Evolutionary conservation across 129 eudicot species (phyloP).

Genomic region (Rutidosis leptorrhynchoides): DNA sequence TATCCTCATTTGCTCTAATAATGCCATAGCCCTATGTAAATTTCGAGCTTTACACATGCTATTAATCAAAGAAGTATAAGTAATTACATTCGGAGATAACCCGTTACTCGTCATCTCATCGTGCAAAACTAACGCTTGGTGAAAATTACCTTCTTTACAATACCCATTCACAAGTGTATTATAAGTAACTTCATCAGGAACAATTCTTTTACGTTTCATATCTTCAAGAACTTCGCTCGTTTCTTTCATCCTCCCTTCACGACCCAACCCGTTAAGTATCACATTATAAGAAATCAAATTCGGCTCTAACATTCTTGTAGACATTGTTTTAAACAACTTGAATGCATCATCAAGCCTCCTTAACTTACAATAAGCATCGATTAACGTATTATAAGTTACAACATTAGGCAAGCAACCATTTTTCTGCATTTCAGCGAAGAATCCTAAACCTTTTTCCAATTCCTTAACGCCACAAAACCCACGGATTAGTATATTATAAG

Average conservation of each 20-base stretch:
- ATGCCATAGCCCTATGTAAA: constrained; percentile 71
- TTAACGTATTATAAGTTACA: constrained; percentile 81
- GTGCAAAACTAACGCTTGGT: constrained; percentile 80
- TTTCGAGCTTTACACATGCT: constrained; percentile 80
- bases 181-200: constrained; percentile 84
- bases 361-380: constrained; percentile 62
- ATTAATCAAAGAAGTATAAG: constrained; percentile 82
- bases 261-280: constrained; percentile 75
- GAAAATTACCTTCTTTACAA: constrained; percentile 82
- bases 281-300: constrained; percentile 78
- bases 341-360: constrained; percentile 59
- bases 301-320: constrained; percentile 49
- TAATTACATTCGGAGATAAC: constrained; percentile 79
- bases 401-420: constrained; percentile 78
- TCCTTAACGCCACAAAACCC: constrained; percentile 61
- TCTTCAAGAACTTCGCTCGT: constrained; percentile 56
- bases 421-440: constrained; percentile 56
- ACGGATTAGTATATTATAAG: constrained; percentile 77
- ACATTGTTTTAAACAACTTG: constrained; percentile 45
- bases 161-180: constrained; percentile 83
- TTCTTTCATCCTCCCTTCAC: constrained; percentile 74
- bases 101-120: constrained; percentile 79
- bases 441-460: constrained; percentile 45
- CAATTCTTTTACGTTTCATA: constrained; percentile 56
- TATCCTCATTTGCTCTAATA: constrained; percentile 67